phyloP scores from a whole-genome alignment of 2,329 filamentous ascomycete species.

The Chrysoporthe deuterocubensis region DNA sequence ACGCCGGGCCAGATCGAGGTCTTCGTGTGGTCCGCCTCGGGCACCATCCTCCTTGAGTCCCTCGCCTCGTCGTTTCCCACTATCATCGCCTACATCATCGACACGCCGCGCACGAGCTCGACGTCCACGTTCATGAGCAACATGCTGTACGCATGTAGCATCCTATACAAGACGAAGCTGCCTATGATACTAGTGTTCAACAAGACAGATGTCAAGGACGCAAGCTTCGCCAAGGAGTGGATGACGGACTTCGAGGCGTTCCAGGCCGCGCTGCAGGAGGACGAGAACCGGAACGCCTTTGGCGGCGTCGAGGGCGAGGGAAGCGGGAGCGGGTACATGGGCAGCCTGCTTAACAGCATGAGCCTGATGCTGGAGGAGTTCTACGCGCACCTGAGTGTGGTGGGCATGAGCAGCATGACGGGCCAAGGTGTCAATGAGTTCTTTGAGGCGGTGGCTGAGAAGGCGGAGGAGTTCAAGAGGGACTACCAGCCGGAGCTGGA shows the following conservation, averaged over 20 bases:
- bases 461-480: constrained; percentile 82
- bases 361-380: constrained; percentile 97
- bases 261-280: constrained; percentile 79
- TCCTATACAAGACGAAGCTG: constrained; percentile 97
- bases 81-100: constrained; percentile 95
- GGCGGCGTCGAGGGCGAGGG: constrained; percentile 70
- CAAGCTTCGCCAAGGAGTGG: constrained; percentile 93
- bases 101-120: constrained; percentile 89
- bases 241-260: constrained; percentile 99
- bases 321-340: constrained; percentile 93
- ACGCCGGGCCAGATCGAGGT: constrained; percentile 98
- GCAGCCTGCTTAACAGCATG: constrained; percentile 94
- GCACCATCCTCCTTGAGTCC: constrained; percentile 90
- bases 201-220: constrained; percentile 95
- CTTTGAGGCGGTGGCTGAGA: constrained; percentile 85
- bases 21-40: constrained; percentile 97
- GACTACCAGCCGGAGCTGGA: constrained; percentile 95
- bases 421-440: constrained; percentile 92
- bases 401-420: constrained; percentile 91
- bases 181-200: constrained; percentile 99
- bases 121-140: constrained; percentile 99
- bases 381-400: constrained; percentile 90
- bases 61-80: constrained; percentile 94
- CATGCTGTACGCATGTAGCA: constrained; percentile 98
- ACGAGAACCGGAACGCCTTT: constrained; percentile 78